Evolutionary conservation across 768 basidiomycete species (phyloP).

Genomic region (Phlebiopsis gigantea): DNA sequence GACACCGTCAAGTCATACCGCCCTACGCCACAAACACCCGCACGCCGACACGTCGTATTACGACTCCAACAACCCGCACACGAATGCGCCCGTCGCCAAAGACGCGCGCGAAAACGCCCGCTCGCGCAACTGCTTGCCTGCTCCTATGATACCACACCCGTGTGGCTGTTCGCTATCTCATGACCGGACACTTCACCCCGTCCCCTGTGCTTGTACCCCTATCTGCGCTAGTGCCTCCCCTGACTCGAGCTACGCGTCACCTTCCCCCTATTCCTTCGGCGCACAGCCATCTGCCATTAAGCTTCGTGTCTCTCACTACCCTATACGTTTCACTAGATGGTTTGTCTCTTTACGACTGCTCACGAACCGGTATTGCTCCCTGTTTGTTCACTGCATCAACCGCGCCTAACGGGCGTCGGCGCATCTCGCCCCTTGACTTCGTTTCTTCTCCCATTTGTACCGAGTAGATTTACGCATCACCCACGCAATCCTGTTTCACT

Average conservation of each 20-base stretch:
- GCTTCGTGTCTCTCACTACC: neutral
- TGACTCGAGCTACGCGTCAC: neutral
- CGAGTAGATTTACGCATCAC: constrained; percentile 2
- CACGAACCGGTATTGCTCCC: neutral
- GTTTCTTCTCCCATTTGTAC: neutral
- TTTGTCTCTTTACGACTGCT: neutral
- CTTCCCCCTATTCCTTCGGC: neutral
- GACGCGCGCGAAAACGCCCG: neutral
- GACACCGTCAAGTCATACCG: neutral
- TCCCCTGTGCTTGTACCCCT: neutral
- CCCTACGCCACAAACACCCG: neutral
- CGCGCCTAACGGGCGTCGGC: no score
- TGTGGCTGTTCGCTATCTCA: neutral
- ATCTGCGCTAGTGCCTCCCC: neutral
- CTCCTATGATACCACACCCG: neutral
- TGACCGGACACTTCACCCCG: neutral
- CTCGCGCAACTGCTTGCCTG: constrained; percentile 3
- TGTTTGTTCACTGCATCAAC: neutral
- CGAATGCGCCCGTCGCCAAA: neutral
- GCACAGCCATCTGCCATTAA: neutral
- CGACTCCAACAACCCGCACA: neutral
- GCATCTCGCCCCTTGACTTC: neutral
- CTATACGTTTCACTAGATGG: constrained; percentile 3
- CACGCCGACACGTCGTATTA: neutral
- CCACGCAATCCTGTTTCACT: neutral